Evolutionary conservation across 169 alveolate genomes (phyloP).

Genomic region (Plasmodium vivax): DNA sequence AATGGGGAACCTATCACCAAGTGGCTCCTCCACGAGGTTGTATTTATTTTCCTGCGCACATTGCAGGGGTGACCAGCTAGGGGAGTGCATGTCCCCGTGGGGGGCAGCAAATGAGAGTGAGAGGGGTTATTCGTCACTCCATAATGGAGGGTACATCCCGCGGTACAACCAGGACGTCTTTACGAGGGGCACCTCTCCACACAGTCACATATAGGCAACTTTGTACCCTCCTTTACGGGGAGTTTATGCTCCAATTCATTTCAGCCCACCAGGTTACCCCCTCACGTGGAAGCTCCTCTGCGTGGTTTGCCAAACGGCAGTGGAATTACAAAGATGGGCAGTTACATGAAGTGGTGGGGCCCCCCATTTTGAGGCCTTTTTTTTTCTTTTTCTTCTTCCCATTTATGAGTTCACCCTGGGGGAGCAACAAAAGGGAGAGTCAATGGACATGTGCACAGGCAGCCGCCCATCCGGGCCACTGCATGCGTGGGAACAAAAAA

Average conservation of each 20-base stretch:
- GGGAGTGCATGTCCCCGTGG: neutral
- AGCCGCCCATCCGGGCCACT: neutral
- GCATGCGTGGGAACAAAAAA: neutral
- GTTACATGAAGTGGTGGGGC: neutral
- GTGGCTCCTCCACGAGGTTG: neutral
- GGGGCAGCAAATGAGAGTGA: neutral
- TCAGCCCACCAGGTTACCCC: neutral
- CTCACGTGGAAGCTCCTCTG: neutral
- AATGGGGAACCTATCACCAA: neutral
- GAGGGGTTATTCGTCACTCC: no score
- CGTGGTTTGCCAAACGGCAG: neutral
- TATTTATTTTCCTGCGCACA: neutral
- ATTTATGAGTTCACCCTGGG: neutral
- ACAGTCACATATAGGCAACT: neutral
- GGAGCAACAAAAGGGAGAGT: neutral
- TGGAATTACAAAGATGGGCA: neutral
- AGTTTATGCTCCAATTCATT: neutral
- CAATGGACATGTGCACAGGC: neutral
- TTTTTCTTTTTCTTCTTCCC: neutral
- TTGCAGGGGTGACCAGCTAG: neutral
- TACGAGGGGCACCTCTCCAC: neutral
- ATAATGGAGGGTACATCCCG: no score
- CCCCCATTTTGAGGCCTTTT: neutral
- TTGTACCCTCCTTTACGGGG: neutral
- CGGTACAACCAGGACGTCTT: neutral